Conservation (phyloP, 768 basidiomycete species). For the Termitomyces sp. region DNA sequence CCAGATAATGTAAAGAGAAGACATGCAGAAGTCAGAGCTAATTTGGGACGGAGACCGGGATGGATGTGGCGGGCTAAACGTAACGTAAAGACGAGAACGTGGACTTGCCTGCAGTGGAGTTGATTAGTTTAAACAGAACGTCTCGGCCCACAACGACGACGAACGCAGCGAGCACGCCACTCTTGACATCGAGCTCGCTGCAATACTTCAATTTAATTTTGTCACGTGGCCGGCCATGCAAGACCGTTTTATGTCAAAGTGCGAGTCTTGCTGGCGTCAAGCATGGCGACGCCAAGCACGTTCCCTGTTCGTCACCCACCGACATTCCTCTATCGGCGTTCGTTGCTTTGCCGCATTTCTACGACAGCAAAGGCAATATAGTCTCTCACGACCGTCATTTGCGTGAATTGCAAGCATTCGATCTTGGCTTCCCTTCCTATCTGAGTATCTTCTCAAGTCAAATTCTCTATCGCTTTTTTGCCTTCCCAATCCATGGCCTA, state of each 20-base stretch:
- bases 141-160: background rate
- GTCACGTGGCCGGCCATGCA: background rate
- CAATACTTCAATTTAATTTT: background rate
- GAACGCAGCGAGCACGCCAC: background rate
- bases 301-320: background rate
- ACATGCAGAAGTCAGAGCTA: conserved; percentile 12
- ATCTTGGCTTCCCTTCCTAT: background rate
- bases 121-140: conserved; percentile 1
- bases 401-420: background rate
- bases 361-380: background rate
- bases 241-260: background rate
- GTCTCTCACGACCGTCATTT: background rate
- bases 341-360: background rate
- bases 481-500: background rate
- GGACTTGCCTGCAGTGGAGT: conserved; percentile 6
- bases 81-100: conserved; percentile 10
- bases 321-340: background rate
- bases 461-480: background rate
- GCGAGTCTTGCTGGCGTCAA: background rate
- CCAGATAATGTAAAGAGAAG: conserved; percentile 10
- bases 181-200: background rate
- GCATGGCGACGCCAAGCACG: background rate
- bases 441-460: background rate
- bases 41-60: conserved; percentile 1
- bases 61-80: background rate